Evolutionary conservation across 176 grass and related monocot species (phyloP).

Genomic region (Avena sativa): DNA sequence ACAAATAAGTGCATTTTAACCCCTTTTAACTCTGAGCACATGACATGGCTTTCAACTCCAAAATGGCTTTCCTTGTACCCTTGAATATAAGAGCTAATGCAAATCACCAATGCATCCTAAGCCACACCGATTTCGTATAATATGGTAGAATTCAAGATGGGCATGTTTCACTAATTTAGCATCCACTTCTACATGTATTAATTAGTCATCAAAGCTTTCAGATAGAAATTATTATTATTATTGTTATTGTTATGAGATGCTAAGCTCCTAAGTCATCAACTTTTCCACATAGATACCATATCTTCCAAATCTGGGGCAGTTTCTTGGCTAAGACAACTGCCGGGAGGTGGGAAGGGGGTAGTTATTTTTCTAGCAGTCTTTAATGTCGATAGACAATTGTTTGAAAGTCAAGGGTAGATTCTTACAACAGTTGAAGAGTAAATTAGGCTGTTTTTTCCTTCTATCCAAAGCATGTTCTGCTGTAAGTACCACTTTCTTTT

Average conservation of each 20-base stretch:
- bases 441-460: not conserved
- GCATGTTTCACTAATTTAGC: not conserved
- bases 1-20: not conserved
- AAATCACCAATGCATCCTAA: not conserved
- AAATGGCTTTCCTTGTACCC: not conserved
- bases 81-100: not conserved
- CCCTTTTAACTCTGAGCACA: not conserved
- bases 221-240: not conserved
- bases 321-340: no score
- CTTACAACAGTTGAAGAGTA: no score
- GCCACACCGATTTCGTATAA: not conserved
- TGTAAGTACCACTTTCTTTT: not conserved
- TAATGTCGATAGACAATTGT: no score
- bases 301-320: no score
- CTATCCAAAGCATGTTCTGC: not conserved
- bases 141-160: not conserved
- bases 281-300: no score
- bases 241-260: no score
- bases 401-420: no score
- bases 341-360: no score
- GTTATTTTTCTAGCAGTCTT: no score
- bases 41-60: not conserved
- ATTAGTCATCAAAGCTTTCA: not conserved
- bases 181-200: not conserved
- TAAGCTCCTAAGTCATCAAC: no score